phyloP scores from a whole-genome alignment of 495 filamentous ascomycete genomes.

The Xylona heveae region DNA sequence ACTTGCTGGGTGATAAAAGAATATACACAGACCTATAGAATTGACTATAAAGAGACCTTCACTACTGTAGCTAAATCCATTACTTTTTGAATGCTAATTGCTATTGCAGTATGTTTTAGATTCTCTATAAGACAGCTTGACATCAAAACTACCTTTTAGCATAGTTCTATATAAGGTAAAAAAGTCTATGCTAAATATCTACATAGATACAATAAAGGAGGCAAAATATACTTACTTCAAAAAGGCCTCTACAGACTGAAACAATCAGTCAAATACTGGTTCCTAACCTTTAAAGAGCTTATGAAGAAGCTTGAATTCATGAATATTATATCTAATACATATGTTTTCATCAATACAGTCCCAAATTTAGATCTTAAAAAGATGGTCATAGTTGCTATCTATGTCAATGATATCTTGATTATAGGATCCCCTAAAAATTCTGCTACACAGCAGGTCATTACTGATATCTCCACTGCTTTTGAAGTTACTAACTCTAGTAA shows the following conservation, averaged over 20 bases:
- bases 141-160: too few species aligned
- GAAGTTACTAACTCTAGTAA: constrained; percentile 15
- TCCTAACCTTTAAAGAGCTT: constrained; percentile 14
- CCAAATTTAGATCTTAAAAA: too few species aligned
- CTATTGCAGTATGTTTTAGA: not conserved
- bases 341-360: constrained; percentile 11
- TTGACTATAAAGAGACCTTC: not conserved
- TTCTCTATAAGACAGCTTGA: not conserved
- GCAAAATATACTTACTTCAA: too few species aligned
- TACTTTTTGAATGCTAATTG: not conserved
- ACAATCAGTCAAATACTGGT: constrained; percentile 18
- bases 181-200: too few species aligned
- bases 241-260: constrained; percentile 22
- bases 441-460: constrained; percentile 13
- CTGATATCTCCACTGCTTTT: constrained; percentile 10
- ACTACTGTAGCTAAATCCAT: not conserved
- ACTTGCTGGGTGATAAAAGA: too few species aligned
- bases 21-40: too few species aligned
- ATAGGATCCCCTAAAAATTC: constrained; percentile 6
- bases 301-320: constrained; percentile 13
- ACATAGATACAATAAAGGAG: too few species aligned
- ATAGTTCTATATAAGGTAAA: constrained; percentile 1
- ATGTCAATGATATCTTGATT: constrained; percentile 18
- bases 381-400: constrained; percentile 12
- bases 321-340: constrained; percentile 9